Conservation (phyloP, 495 filamentous ascomycete genomes). For the Extremus antarcticus region DNA sequence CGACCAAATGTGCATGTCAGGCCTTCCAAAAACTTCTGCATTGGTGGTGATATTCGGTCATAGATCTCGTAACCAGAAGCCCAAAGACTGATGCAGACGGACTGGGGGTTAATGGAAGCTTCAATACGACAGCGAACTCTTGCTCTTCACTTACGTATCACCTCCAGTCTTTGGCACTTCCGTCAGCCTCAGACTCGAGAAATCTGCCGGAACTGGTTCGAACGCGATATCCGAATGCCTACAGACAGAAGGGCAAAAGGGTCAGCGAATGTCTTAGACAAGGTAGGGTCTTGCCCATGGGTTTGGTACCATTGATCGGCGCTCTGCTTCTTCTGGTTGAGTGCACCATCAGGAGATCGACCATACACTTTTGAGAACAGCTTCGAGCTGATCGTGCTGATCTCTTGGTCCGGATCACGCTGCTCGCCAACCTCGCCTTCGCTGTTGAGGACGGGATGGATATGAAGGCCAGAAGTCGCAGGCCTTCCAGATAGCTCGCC, state of each 20-base stretch:
- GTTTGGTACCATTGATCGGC: conserved; percentile 22
- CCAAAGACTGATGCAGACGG: conserved; percentile 39
- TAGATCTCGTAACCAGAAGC: conserved; percentile 68
- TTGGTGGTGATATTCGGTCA: conserved; percentile 56
- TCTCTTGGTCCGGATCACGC: conserved; percentile 39
- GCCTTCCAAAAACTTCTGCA: conserved; percentile 55
- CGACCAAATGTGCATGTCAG: conserved; percentile 58
- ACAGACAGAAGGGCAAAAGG: no score
- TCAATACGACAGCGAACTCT: not conserved
- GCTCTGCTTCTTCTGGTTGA: conserved; percentile 7
- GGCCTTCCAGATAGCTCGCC: conserved; percentile 48
- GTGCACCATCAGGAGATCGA: not conserved
- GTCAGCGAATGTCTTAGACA: no score
- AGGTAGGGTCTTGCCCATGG: no score
- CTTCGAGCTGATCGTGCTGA: conserved; percentile 58
- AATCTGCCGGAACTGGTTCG: conserved; percentile 28
- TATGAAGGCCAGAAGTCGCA: conserved; percentile 41
- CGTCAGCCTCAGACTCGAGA: conserved; percentile 30
- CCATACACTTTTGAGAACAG: conserved; percentile 5
- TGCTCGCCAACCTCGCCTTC: conserved; percentile 41
- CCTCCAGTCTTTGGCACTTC: conserved; percentile 58
- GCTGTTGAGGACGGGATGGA: conserved; percentile 59
- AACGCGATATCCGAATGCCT: conserved; percentile 31
- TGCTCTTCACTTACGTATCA: no score
- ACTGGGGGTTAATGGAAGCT: not conserved